Evolutionary conservation across 1,284 basidiomycete genomes (phyloP), one percentile per base, ranked within the genome.

Genomic region (Leccinum fuscescens): DNA sequence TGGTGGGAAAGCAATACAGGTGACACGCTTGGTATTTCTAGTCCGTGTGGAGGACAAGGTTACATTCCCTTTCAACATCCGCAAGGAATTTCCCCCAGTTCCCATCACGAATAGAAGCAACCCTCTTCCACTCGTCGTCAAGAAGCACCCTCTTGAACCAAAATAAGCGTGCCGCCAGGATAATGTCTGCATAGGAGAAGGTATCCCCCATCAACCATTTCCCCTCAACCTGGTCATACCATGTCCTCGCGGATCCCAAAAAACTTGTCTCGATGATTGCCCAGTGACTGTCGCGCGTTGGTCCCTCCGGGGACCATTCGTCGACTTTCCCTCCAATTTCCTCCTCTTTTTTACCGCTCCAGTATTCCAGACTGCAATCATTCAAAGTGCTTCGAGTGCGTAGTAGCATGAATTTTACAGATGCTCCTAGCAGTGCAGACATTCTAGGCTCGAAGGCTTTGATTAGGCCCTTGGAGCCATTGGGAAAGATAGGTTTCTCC

Each of bases 51-150:
- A 44, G 42, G n/a, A 20, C 31, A 7, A 9, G 20, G 53, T 72
- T 68, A n/a, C 67, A 73, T 54, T 73, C 66, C 33, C 54, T 66
- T 27, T 68, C 61, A 24, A 64, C 66, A 6, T 71, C 62, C 27
- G 44, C 54, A 48, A 75, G 64, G 24, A 71, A 44, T 22, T 50
- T 60, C 54, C 33, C 59, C 72, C 71, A 74, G 50, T 54, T 65
- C 14, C 69, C 69, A 20, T 59, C 62, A 6, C 74, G 62, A 62
- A 66, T 57, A 9, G 64, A 62, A 42, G 60, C 53, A 6, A 74
- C 20, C 3, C 52, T 65, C 39, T 55, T 54, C 71, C 74, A 71
- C 53, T 74, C 71, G 5, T 70, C 65, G 1, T 64, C 62, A n/a
- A 58, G 46, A 17, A 50, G 57, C 31, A 70, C 54, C 54, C 55